A percentile compares a stretch with the other conserved stretches of the same genome.
phyloP scores from a whole-genome alignment of 225 moss, liverwort and hornwort genomes.

The Antitrichia curtipendula region DNA sequence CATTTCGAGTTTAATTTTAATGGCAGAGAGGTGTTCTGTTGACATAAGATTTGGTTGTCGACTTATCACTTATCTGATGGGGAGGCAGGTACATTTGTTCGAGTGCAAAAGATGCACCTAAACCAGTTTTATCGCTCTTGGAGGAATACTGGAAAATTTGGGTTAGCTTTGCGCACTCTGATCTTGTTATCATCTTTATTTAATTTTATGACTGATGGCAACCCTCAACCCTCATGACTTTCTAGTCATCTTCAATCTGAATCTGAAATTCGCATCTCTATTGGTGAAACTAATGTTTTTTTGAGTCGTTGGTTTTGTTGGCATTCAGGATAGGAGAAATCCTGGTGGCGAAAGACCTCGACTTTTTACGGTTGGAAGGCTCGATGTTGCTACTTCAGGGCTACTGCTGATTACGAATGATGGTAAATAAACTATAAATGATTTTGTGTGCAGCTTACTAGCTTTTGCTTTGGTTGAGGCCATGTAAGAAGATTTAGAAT shows the following conservation, averaged over 20 bases:
- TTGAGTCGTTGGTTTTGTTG: background rate
- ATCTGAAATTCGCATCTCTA: background rate
- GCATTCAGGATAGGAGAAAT: conserved; percentile 66
- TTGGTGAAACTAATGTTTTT: background rate
- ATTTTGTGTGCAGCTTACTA: background rate
- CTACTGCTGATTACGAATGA: conserved; percentile 88
- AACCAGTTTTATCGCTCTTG: conserved; percentile 72
- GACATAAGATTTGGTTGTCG: background rate
- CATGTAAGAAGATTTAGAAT: background rate
- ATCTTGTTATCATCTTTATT: background rate
- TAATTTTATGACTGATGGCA: background rate
- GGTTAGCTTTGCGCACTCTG: conserved; percentile 23
- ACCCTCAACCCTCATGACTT: background rate
- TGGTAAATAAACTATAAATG: conserved; percentile 23
- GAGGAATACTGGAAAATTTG: conserved; percentile 87
- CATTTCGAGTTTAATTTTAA: background rate
- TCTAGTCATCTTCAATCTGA: background rate
- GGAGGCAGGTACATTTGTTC: conserved; percentile 83
- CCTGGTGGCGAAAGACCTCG: conserved; percentile 66
- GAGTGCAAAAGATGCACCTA: conserved; percentile 63
- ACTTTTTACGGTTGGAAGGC: conserved; percentile 91
- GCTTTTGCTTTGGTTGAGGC: background rate
- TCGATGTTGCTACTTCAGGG: conserved; percentile 95
- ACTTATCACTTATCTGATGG: background rate
- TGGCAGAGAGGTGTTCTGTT: background rate